Evolutionary conservation across 768 basidiomycete species (phyloP).

Genomic region (Rhodosporidiobolus sp.): DNA sequence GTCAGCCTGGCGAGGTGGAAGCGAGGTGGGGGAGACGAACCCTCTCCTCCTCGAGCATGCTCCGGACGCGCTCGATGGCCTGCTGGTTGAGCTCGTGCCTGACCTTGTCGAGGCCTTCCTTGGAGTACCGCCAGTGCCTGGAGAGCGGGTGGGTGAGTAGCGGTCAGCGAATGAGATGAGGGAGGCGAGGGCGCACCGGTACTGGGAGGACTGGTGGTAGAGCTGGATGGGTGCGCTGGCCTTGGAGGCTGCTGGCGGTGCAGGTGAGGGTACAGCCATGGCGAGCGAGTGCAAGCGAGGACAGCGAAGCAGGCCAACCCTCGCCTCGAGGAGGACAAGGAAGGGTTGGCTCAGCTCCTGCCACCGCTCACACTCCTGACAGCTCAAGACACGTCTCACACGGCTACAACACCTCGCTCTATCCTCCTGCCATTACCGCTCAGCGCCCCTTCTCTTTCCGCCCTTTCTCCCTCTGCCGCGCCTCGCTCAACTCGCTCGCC

Average conservation of each 20-base stretch:
- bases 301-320: no score
- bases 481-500: neutral
- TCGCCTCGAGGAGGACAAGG: no score
- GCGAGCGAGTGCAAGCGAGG: no score
- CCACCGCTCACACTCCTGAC: no score
- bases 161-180: neutral
- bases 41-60: slow-evolving; percentile 66
- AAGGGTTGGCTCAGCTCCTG: no score
- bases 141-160: neutral
- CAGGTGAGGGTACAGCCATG: neutral
- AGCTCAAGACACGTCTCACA: no score
- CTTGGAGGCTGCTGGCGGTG: neutral
- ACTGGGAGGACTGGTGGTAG: slow-evolving; percentile 35
- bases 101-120: slow-evolving; percentile 60
- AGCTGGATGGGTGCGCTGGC: slow-evolving; percentile 5
- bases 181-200: slow-evolving; percentile 10
- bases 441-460: neutral
- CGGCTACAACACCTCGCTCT: neutral
- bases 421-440: neutral
- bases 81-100: slow-evolving; percentile 68
- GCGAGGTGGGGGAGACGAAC: slow-evolving; percentile 3
- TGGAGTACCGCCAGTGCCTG: slow-evolving; percentile 84
- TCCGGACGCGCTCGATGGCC: slow-evolving; percentile 71
- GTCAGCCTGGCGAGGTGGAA: neutral
- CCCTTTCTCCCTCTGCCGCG: neutral